Base-by-base conservation (phyloP, 495 filamentous ascomycete genomes). In the Bacidia gigantensis region DNA sequence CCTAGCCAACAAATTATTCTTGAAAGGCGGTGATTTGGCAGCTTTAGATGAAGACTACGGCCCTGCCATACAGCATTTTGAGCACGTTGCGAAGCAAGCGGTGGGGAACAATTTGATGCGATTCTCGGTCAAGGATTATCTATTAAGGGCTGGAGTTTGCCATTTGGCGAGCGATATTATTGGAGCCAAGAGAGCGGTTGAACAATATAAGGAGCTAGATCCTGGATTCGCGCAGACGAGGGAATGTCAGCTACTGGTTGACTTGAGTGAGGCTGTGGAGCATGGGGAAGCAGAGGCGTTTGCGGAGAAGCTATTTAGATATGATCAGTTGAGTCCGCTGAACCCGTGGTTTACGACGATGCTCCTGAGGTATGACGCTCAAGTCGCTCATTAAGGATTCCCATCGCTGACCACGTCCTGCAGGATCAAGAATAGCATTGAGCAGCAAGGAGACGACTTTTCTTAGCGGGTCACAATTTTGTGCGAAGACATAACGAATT, bases 301-400 rank as follows among this genome's bases (percentile, higher is more conserved):
- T 57, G 79, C 80, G 11, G 87, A 93, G 61, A 89, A 87, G 69
- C 70, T 95, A 48, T 90, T 83, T 68, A 78, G 85, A 58, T 95
- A 72, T 62, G 85, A 95, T 67, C 85, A 89, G 71, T 73, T 94
- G 71, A 89, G 83, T 68, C 86, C 87, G 70, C 69, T 95, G 60
- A 87, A 94, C 62, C 88, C 89, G 72, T 96, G 90, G 89, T 90
- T 94, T 81, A 93, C 84, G 51, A 87, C 83, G 35, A 74, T 95
- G 35, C 67, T 95, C 46, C 65, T 94, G 60, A 75, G 80, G 47
- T 50, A 11, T 20, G 47, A 35, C 10, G 18, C 21, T 38, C 47
- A 17, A 11, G 12, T n/a, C 1, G 0, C 11, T 0, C 3, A 1
- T 50, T n/a, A 35, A 1, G 32, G n/a, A 11, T 12, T 14, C 14